These are phyloP conservation scores for Hypholoma sublateritium DNA, from an alignment of 768 basidiomycete genomes.

Conservation along the genomic window DNA sequence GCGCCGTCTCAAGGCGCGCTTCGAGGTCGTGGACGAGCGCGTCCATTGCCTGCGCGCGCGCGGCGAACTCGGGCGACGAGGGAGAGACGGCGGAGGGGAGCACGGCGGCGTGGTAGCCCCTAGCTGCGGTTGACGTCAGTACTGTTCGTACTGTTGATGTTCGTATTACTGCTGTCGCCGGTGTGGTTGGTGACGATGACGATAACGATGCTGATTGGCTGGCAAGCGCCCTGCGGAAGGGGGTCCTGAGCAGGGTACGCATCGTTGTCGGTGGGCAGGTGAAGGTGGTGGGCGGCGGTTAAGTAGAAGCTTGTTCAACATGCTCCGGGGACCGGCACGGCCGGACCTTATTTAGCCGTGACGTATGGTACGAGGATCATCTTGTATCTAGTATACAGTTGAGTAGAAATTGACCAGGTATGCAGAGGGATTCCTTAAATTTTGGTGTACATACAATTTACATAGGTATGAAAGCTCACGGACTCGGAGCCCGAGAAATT, in stretches of 20 bases:
- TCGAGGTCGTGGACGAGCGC: constrained; percentile 65
- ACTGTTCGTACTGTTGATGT: background rate
- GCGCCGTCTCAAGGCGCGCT: constrained; percentile 52
- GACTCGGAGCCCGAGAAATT: too few relatives aligned
- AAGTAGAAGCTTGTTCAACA: too few relatives aligned
- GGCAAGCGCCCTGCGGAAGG: background rate
- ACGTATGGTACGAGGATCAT: too few relatives aligned
- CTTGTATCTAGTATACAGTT: too few relatives aligned
- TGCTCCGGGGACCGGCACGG: constrained; percentile 26
- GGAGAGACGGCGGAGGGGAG: constrained; percentile 73
- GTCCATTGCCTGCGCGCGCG: constrained; percentile 70
- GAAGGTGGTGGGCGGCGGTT: background rate
- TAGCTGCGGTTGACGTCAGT: background rate
- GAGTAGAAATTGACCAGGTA: too few relatives aligned
- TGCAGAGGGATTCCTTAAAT: too few relatives aligned
- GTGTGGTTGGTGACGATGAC: background rate
- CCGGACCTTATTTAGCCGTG: constrained; percentile 24
- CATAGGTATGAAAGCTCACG: too few relatives aligned
- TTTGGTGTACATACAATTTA: too few relatives aligned
- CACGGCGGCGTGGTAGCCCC: constrained; percentile 67
- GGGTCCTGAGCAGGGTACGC: constrained; percentile 1
- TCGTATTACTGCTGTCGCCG: background rate
- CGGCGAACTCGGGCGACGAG: constrained; percentile 67
- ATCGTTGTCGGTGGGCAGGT: background rate
- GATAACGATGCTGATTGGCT: background rate